Conservation (phyloP, 371 early-diverging fungal genomes). For the Rhizomucor pusillus region DNA sequence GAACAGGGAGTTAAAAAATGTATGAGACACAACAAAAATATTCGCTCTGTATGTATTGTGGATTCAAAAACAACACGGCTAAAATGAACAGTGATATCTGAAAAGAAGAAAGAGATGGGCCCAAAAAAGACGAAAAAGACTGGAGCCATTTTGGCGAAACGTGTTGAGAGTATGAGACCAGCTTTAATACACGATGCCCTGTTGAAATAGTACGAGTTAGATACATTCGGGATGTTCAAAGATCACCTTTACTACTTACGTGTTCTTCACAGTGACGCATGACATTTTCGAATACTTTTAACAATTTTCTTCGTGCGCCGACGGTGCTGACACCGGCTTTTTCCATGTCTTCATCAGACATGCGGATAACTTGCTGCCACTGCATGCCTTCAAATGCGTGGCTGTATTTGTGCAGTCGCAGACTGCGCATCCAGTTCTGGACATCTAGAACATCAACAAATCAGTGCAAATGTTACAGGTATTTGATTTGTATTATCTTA, state of each 20-base stretch:
- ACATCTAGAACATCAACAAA: conserved; percentile 59
- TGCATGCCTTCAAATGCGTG: conserved; percentile 81
- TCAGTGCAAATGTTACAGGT: not conserved
- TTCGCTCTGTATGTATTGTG: too few relatives aligned
- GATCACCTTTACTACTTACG: conserved; percentile 31
- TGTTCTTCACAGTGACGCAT: conserved; percentile 46
- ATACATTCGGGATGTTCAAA: too few relatives aligned
- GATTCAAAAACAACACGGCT: too few relatives aligned
- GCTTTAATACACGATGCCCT: too few relatives aligned
- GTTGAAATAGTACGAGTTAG: too few relatives aligned
- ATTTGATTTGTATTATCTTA: conserved; percentile 20
- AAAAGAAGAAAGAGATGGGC: too few relatives aligned
- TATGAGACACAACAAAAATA: too few relatives aligned
- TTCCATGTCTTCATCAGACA: conserved; percentile 82
- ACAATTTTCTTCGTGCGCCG: conserved; percentile 92
- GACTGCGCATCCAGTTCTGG: conserved; percentile 86
- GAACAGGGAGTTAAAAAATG: too few relatives aligned
- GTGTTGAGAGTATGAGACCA: too few relatives aligned
- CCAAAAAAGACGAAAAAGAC: too few relatives aligned
- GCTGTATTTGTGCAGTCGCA: conserved; percentile 95
- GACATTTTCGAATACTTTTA: conserved; percentile 94
- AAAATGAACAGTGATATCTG: too few relatives aligned
- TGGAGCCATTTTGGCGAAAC: too few relatives aligned
- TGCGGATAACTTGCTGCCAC: conserved; percentile 84
- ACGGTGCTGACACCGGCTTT: conserved; percentile 88